Evolutionary conservation across 2,329 filamentous ascomycete genomes (phyloP), one percentile per base, ranked within the genome.

Genomic region (Aspergillus sp.): DNA sequence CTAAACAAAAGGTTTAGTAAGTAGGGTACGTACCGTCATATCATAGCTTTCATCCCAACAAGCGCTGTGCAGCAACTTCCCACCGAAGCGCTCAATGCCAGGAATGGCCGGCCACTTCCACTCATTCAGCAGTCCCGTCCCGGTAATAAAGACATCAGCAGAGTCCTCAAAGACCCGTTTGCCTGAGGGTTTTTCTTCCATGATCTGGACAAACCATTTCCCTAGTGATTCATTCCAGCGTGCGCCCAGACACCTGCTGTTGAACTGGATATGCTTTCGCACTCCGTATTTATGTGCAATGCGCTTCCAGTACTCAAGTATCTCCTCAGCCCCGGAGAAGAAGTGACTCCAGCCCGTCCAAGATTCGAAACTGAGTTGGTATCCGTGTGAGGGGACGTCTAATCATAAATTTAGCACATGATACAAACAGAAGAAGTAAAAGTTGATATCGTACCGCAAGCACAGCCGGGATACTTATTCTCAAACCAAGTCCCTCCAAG

Each of bases 401-500:
- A 24, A n/a, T 27, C 15, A 46, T 8, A 19, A 2, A 19, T 27
- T 12, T 3, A 30, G 9, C 3, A 2, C n/a, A 30, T 42, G 1
- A 5, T 7, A 8, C 5, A 17, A 51, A 20, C 19, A 13, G 6
- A 5, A n/a, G 1, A 3, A 54, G 20, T 5, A n/a, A 13, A 12
- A 11, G 27, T 9, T 20, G 12, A 19, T 12, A 40, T 19, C 40
- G 9, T 17, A 54, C 51, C 51, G 39, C 51, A 54, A 19, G 51
- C 51, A 37, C 51, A 54, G 6, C 51, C 42, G 8, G 51, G 51
- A 13, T 54, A 54, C 27, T 30, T 39, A 3, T 54, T 54, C 24
- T 54, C 51, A 17, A 46, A 54, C 52, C 52, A 55, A 13, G 52
- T 55, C 11, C 52, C 52, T 15, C 52, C 52, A 12, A 55, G 30